Conservation (phyloP, 2,329 filamentous ascomycete species). For the Ophiostoma himal-ulmi region DNA sequence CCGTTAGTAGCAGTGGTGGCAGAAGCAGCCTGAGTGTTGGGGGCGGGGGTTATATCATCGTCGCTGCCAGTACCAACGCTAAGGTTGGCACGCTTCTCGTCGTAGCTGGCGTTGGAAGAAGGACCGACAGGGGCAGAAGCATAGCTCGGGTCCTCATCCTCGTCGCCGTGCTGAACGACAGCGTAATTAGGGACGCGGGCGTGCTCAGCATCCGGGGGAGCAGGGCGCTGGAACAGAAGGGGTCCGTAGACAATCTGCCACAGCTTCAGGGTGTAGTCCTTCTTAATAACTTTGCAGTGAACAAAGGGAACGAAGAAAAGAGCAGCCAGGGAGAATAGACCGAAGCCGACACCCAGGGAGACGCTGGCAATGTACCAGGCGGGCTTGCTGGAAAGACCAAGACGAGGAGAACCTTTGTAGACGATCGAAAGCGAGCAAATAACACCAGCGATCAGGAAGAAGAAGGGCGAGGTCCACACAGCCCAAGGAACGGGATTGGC, state of each 20-base stretch:
- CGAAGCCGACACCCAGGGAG: constrained; percentile 57
- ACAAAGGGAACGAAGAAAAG: constrained; percentile 71
- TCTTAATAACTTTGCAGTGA: constrained; percentile 61
- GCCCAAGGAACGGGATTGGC: constrained; percentile 67
- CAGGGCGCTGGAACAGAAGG: constrained; percentile 55
- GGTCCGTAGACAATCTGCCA: constrained; percentile 59
- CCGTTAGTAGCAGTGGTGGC: not conserved
- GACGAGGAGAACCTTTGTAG: constrained; percentile 70
- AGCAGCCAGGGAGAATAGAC: constrained; percentile 52
- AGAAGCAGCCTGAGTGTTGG: not conserved
- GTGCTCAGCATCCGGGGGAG: constrained; percentile 46
- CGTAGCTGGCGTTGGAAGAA: constrained; percentile 20
- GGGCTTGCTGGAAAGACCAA: constrained; percentile 61
- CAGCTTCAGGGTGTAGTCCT: constrained; percentile 59
- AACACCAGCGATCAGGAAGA: constrained; percentile 69
- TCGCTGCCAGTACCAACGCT: not conserved
- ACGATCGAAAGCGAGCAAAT: constrained; percentile 72
- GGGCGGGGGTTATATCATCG: constrained; percentile 20
- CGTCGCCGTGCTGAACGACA: constrained; percentile 62
- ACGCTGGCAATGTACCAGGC: constrained; percentile 61
- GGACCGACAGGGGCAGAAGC: constrained; percentile 22
- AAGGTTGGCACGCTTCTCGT: constrained; percentile 14
- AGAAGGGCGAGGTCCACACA: constrained; percentile 66
- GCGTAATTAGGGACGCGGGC: constrained; percentile 68
- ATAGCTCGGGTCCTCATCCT: constrained; percentile 35